Conservation (phyloP, 1,139 yeast genomes). For the Yamadazyma membranifaciens region DNA sequence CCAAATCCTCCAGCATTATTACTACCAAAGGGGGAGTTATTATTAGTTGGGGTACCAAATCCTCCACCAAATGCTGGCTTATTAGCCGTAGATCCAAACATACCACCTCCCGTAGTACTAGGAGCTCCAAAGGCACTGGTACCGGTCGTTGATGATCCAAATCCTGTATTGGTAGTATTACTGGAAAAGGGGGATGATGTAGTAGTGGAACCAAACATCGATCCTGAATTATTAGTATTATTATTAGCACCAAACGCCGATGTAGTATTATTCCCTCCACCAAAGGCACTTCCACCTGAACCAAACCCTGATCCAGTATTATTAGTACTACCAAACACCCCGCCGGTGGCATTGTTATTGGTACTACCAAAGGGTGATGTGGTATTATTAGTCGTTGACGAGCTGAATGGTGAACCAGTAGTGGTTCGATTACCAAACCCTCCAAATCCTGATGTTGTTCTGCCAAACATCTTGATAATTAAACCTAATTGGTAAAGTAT, state of each 20-base stretch:
- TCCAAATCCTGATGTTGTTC: conserved; percentile 56
- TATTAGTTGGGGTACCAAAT: conserved; percentile 23
- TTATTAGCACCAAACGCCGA: conserved; percentile 35
- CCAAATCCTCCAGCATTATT: conserved; percentile 19
- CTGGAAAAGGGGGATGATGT: conserved; percentile 12
- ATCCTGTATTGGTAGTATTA: conserved; percentile 10
- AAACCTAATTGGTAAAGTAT: too few relatives aligned
- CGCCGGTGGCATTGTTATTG: conserved; percentile 13
- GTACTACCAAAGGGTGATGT: conserved; percentile 26
- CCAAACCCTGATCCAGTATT: conserved; percentile 13
- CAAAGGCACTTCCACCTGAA: conserved; percentile 18
- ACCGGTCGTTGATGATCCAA: conserved; percentile 16
- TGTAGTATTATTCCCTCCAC: conserved; percentile 20
- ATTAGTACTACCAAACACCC: conserved; percentile 15
- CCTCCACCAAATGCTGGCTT: conserved; percentile 22
- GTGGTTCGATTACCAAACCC: conserved; percentile 47
- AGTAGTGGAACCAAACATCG: conserved; percentile 35
- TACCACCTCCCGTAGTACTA: conserved; percentile 17
- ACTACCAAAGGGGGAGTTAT: conserved; percentile 24
- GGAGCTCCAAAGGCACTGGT: conserved; percentile 20
- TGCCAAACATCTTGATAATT: conserved; percentile 40
- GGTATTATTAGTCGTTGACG: conserved; percentile 19
- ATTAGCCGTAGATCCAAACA: conserved; percentile 22
- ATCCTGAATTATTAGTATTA: conserved; percentile 18
- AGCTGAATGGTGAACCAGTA: conserved; percentile 35